These are phyloP conservation scores for Trichopus zeylanicus DNA, from an alignment of 116 monocot species.

Conservation along the genomic window DNA sequence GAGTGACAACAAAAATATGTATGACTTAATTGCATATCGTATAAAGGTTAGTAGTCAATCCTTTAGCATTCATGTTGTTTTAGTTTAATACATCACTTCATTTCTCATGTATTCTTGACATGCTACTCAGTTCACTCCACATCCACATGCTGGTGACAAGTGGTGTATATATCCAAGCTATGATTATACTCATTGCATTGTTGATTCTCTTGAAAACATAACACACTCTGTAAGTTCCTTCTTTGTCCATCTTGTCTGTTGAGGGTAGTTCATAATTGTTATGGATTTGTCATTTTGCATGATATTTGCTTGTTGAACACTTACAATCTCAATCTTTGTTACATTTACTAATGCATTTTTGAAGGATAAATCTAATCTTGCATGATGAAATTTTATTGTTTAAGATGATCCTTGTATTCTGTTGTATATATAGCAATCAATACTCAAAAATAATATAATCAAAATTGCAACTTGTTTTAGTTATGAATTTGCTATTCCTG, in stretches of 20 bases:
- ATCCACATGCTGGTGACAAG: slow-evolving; percentile 98
- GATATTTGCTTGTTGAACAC: too few species aligned
- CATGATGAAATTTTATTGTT: too few species aligned
- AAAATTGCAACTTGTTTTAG: too few species aligned
- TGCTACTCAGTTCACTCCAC: slow-evolving; percentile 70
- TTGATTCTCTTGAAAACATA: slow-evolving; percentile 99
- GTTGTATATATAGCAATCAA: too few species aligned
- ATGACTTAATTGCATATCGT: slow-evolving; percentile 93
- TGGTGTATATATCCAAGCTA: slow-evolving; percentile 99
- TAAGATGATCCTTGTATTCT: too few species aligned
- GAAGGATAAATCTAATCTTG: too few species aligned
- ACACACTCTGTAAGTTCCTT: slow-evolving; percentile 79
- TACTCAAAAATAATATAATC: too few species aligned
- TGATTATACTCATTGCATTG: slow-evolving; percentile 96
- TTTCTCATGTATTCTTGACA: not conserved
- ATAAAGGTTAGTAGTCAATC: slow-evolving; percentile 57
- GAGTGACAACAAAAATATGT: slow-evolving; percentile 98
- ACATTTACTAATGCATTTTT: too few species aligned
- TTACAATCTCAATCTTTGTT: too few species aligned
- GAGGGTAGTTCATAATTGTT: too few species aligned
- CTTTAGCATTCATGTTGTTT: not conserved
- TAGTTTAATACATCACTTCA: not conserved
- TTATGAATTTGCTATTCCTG: too few species aligned
- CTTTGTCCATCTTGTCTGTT: not conserved
- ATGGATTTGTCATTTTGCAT: too few species aligned